phyloP scores from a whole-genome alignment of 2,329 filamentous ascomycete genomes.

The Monilinia aucupariae region DNA sequence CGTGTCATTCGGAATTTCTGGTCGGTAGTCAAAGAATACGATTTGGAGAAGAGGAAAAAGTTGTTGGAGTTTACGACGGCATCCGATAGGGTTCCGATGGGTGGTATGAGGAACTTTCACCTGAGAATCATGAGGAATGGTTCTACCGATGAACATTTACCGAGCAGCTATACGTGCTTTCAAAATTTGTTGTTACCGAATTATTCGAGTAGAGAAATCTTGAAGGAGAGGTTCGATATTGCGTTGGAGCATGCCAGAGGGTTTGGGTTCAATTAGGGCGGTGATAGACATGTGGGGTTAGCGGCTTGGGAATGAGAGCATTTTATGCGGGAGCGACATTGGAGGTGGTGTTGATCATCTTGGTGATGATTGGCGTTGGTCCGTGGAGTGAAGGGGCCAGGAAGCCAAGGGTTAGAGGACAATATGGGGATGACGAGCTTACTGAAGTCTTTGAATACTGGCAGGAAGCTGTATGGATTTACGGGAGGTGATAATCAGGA shows the following conservation, averaged over 20 bases:
- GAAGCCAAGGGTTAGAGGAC: no score
- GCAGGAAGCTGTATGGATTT: no score
- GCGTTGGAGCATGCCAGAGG: conserved; percentile 84
- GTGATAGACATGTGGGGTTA: background rate
- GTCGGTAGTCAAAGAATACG: conserved; percentile 65
- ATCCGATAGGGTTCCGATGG: conserved; percentile 82
- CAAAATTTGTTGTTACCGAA: conserved; percentile 80
- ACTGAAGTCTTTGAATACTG: no score
- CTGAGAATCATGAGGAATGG: conserved; percentile 80
- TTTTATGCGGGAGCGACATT: no score
- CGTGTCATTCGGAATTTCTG: conserved; percentile 75
- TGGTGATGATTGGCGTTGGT: no score
- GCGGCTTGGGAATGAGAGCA: no score
- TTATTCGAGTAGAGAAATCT: conserved; percentile 64
- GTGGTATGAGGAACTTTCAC: conserved; percentile 72
- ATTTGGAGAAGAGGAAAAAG: conserved; percentile 63
- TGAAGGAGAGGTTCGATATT: conserved; percentile 72
- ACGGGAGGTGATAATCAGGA: conserved; percentile 78
- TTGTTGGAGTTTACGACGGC: conserved; percentile 94
- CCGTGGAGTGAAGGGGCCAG: no score
- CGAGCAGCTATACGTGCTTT: conserved; percentile 90
- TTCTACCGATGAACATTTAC: conserved; percentile 59
- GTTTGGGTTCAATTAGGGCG: conserved; percentile 68
- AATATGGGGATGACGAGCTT: no score
- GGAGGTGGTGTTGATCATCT: background rate